Evolutionary conservation across 2,329 filamentous ascomycete species (phyloP), one percentile per base, ranked within the genome.

Genomic region (Fusarium bactridioides): DNA sequence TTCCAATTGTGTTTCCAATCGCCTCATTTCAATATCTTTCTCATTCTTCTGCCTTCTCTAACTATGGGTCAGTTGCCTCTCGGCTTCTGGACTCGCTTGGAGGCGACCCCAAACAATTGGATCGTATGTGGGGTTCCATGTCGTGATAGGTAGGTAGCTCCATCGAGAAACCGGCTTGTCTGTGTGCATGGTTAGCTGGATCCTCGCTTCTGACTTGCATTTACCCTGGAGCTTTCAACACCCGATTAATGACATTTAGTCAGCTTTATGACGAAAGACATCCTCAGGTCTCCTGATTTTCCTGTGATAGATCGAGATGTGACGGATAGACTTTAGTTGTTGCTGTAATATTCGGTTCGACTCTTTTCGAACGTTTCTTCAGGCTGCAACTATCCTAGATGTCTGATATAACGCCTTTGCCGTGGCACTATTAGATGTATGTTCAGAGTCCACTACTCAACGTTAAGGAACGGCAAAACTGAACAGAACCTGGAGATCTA

Each of bases 41-140:
- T 53, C 19, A 35, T 67, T 67, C 40, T 70, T 55, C n/a, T 51
- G n/a, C 54, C 37, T 71, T 67, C 62, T 50, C 18, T 45, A 3
- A 45, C 23, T 58, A 27, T 19, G 19, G 38, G 21, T 21, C 41
- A 70, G 33, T 62, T 41, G 57, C 45, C 57, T 59, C 67, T 40
- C 43, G 43, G 43, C 25, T 70, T 43, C 53, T 43, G 38, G 51
- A 53, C 47, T 67, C 31, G 16, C 41, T 31, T 47, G 19, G 35
- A 60, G 58, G 25, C 56, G 56, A 61, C 60, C 38, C 59, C 53
- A 63, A 59, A 45, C 41, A 66, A 47, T 53, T 51, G 45, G 57
- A 51, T 53, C 51, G 44, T 35, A 27, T 60, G 66, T 73, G 66
- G 70, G 61, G 66, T 47, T 37, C 11, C 53, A 59, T 70, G 66